Percentiles rank a stretch among this genome's conserved stretches.
Evolutionary conservation across 78 protist genomes (phyloP).

Genomic region (Acrasis kona): DNA sequence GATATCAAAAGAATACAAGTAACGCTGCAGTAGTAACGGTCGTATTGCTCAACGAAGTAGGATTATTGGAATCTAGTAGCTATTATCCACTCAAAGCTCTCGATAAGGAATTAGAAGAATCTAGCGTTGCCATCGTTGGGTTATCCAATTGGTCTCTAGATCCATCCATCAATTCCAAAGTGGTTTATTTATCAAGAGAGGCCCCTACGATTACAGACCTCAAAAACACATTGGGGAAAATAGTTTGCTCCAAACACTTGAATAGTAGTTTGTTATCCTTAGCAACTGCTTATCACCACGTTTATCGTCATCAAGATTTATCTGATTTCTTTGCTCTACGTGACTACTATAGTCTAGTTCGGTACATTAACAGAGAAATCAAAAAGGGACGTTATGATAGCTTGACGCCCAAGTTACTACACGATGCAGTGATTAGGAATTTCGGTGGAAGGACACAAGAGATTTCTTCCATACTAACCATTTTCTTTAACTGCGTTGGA

Average conservation of each 20-base stretch:
- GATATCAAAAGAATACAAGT: not conserved
- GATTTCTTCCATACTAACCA: not conserved
- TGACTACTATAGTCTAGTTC: slow-evolving; percentile 30
- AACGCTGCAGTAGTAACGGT: slow-evolving; percentile 1
- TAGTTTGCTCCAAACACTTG: not conserved
- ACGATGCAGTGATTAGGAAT: not conserved
- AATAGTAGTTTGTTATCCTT: not conserved
- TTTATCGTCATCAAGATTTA: slow-evolving; percentile 7
- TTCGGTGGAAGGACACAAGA: slow-evolving; percentile 10
- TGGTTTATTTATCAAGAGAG: slow-evolving; percentile 18
- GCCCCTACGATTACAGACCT: slow-evolving; percentile 32
- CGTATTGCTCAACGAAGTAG: slow-evolving; percentile 53
- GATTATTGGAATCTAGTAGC: slow-evolving; percentile 45
- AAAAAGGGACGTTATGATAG: no score
- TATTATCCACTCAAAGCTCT: slow-evolving; percentile 59
- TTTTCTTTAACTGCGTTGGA: not conserved
- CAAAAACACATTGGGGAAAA: slow-evolving; percentile 17
- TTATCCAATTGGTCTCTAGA: slow-evolving; percentile 59
- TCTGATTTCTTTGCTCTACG: slow-evolving; percentile 44
- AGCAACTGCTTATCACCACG: not conserved
- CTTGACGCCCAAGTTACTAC: not conserved
- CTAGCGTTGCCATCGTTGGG: slow-evolving; percentile 41
- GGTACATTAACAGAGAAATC: not conserved
- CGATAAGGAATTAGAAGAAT: slow-evolving; percentile 40
- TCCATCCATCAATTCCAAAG: slow-evolving; percentile 59